Conservation (phyloP, 2,329 filamentous ascomycete genomes). For the Aspergillus ruber region DNA sequence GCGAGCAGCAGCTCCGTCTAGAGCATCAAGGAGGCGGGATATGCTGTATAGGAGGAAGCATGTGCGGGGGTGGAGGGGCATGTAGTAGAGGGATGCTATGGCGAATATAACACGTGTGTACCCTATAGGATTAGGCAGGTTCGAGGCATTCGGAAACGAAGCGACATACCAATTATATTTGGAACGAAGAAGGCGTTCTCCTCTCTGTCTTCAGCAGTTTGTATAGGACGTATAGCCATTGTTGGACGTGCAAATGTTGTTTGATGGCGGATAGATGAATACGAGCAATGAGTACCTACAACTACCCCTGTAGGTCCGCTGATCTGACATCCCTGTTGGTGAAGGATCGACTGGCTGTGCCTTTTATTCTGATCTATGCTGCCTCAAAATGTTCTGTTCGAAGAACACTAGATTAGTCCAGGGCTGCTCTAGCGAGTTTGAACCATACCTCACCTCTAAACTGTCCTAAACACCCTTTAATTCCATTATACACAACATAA, state of each 20-base stretch:
- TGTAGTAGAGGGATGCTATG: slow-evolving; percentile 87
- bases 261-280: too few species aligned
- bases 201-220: not conserved
- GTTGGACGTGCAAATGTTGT: too few species aligned
- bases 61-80: slow-evolving; percentile 91
- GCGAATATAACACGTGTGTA: slow-evolving; percentile 70
- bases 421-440: too few species aligned
- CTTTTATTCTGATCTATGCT: too few species aligned
- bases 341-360: too few species aligned
- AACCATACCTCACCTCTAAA: not conserved
- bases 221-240: too few species aligned
- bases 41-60: slow-evolving; percentile 77
- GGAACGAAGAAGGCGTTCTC: slow-evolving; percentile 59
- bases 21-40: slow-evolving; percentile 84
- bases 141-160: not conserved
- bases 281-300: too few species aligned
- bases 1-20: slow-evolving; percentile 84
- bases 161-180: slow-evolving; percentile 61
- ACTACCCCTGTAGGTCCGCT: too few species aligned
- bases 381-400: too few species aligned
- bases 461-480: slow-evolving; percentile 7
- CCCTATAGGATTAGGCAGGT: slow-evolving; percentile 41
- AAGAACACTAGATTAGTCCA: too few species aligned
- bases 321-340: too few species aligned
- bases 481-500: slow-evolving; percentile 12